Percentiles rank a stretch among this genome's conserved stretches.
Conservation (phyloP, 345 rosid genomes). For the Eucalyptus victrix region DNA sequence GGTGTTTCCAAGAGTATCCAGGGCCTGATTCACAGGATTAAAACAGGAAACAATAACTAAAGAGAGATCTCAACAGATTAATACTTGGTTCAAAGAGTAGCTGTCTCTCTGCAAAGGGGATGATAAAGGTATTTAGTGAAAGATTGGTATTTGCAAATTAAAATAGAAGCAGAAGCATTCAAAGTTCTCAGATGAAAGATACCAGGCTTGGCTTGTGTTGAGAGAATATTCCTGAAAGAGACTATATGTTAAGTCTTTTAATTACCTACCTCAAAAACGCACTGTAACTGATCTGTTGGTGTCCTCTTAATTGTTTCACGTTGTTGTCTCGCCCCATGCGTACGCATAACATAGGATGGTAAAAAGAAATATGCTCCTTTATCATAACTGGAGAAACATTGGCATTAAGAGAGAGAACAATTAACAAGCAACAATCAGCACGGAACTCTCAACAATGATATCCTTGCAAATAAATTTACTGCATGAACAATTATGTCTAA, state of each 20-base stretch:
- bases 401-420: background rate
- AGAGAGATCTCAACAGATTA: background rate
- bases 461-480: background rate
- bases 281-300: conserved; percentile 44
- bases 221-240: background rate
- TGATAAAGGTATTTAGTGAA: background rate
- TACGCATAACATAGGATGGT: conserved; percentile 88
- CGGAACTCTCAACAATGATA: background rate
- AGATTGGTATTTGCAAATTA: background rate
- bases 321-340: conserved; percentile 86
- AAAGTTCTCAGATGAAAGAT: background rate
- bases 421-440: background rate
- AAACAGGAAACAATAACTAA: background rate
- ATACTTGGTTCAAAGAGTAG: background rate
- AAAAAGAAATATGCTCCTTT: conserved; percentile 79
- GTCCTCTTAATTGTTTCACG: conserved; percentile 52
- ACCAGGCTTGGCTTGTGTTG: background rate
- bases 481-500: background rate
- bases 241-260: background rate
- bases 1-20: conserved; percentile 89
- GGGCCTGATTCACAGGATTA: conserved; percentile 46
- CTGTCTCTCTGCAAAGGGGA: background rate
- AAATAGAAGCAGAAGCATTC: background rate
- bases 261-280: conserved; percentile 69
- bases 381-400: conserved; percentile 55